Percentiles rank a stretch among this genome's conserved stretches.
These are phyloP conservation scores for Amphichorda felina DNA, from an alignment of 2,329 filamentous ascomycete species.

Conservation along the genomic window DNA sequence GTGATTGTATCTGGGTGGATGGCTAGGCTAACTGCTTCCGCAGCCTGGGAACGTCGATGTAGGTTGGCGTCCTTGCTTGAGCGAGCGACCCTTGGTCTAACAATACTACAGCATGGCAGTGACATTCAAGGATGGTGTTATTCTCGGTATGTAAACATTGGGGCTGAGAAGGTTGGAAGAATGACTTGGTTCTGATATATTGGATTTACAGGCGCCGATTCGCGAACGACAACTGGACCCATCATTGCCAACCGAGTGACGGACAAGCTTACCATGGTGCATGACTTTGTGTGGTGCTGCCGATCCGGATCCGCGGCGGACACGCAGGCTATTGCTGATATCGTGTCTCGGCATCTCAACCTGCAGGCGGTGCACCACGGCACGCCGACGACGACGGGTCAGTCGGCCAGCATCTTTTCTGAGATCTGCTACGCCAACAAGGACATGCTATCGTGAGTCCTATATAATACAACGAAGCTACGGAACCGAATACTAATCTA, in stretches of 20 bases:
- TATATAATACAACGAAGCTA: neutral
- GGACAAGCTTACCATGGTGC: slow-evolving; percentile 96
- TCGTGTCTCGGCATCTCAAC: slow-evolving; percentile 91
- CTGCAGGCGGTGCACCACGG: slow-evolving; percentile 87
- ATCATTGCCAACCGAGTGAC: slow-evolving; percentile 99
- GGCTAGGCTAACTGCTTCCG: slow-evolving; percentile 17
- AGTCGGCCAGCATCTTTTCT: slow-evolving; percentile 90
- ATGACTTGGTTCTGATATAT: slow-evolving; percentile 7
- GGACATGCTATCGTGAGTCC: slow-evolving; percentile 68
- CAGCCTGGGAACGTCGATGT: slow-evolving; percentile 97
- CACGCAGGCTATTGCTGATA: slow-evolving; percentile 95
- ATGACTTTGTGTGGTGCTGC: slow-evolving; percentile 99
- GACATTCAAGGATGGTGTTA: slow-evolving; percentile 97
- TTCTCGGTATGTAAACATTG: slow-evolving; percentile 51
- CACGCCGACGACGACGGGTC: slow-evolving; percentile 86
- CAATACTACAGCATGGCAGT: slow-evolving; percentile 71
- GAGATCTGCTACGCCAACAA: slow-evolving; percentile 98
- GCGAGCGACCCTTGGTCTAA: slow-evolving; percentile 8
- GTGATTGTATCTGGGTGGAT: neutral
- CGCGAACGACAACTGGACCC: slow-evolving; percentile 89
- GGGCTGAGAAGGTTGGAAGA: neutral
- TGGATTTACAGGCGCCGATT: slow-evolving; percentile 61
- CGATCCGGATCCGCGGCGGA: slow-evolving; percentile 94
- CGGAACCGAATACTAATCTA: neutral
- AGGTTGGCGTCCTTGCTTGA: slow-evolving; percentile 24